Evolutionary conservation across 2,329 filamentous ascomycete species (phyloP).

Genomic region (Colletotrichum noveboracense): DNA sequence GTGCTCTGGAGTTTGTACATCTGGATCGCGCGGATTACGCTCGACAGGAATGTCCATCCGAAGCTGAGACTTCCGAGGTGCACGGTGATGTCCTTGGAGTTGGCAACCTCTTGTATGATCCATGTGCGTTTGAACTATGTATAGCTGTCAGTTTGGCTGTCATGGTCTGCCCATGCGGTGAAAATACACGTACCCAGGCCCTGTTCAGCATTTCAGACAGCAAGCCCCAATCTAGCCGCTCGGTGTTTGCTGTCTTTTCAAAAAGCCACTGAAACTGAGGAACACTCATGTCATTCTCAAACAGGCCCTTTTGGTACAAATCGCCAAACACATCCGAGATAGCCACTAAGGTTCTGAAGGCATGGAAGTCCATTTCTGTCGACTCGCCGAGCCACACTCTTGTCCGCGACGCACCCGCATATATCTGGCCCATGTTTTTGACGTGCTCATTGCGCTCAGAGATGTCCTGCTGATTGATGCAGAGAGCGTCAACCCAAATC

Average conservation of each 20-base stretch:
- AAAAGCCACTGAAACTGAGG: background rate
- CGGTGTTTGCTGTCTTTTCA: background rate
- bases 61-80: background rate
- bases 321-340: background rate
- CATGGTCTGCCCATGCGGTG: background rate
- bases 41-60: background rate
- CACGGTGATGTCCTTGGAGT: background rate
- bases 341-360: background rate
- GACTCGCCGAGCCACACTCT: slow-evolving; percentile 19
- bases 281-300: background rate
- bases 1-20: background rate
- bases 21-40: background rate
- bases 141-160: background rate
- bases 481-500: slow-evolving; percentile 20
- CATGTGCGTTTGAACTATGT: slow-evolving; percentile 11
- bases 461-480: slow-evolving; percentile 18
- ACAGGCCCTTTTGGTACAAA: background rate
- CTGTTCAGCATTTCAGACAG: slow-evolving; percentile 2
- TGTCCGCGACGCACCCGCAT: slow-evolving; percentile 1
- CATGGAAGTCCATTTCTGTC: slow-evolving; percentile 4
- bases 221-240: background rate
- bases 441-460: slow-evolving; percentile 18
- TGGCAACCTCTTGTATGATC: slow-evolving; percentile 19
- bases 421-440: slow-evolving; percentile 13
- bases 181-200: background rate